Evolutionary conservation across 2,329 filamentous ascomycete species (phyloP), one percentile per base, ranked within the genome.

Genomic region (Trichoderma guizhouense): DNA sequence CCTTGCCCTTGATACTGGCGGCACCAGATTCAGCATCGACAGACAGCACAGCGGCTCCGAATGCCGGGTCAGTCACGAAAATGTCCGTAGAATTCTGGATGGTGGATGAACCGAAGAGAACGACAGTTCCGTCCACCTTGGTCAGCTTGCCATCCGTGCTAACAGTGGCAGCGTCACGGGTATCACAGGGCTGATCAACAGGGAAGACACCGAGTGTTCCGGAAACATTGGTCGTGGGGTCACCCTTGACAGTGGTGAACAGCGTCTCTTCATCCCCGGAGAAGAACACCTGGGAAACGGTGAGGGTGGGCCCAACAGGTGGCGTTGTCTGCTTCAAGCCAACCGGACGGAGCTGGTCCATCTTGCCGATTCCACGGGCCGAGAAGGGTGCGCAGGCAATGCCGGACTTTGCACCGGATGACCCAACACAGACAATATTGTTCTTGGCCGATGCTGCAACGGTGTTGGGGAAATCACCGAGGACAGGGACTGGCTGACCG

Each of bases 261-360:
- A 92, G 80, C 2, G 79, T 83, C 0, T 77, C 80, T 73, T 88
- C 83, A 67, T 91, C 88, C 0, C 78, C 78, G 1, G 86, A 88
- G 79, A 90, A 91, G 77, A 90, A 87, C 0, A 85, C 82, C 8
- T 91, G 88, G 0, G 89, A 90, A 3, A 91, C 83, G 0, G 87
- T 90, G 78, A 90, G 89, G 2, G 81, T 79, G 0, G 89, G 88
- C 0, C 89, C 89, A 0, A 81, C 78, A 0, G 90, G 88, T 0
- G 90, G 89, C 0, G 86, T 90, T 0, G 83, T 84, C 76, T 91
- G 89, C 1, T 80, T 78, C 1, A 91, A 76, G 14, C 85, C 81
- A 72, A 90, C 85, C 0, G 80, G 70, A 0, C 85, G 82, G 0
- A 86, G 81, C 1, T 70, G 78, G 70, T 88, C 86, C 77, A 87